Conservation (phyloP, 768 basidiomycete genomes). For the Trametes coccinea region DNA sequence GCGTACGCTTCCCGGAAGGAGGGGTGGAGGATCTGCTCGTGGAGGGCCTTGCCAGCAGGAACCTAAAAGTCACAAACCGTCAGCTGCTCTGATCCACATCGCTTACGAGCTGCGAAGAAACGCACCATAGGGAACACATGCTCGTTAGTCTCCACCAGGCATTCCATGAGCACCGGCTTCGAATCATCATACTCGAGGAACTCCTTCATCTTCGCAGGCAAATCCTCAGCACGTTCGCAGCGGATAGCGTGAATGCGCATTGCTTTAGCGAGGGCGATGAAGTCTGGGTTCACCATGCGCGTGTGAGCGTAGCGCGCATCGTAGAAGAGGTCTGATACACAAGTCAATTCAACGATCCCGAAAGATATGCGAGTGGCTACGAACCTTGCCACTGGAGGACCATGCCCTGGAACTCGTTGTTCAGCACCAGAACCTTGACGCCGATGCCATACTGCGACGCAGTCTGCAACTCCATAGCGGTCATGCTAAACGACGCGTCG, state of each 20-base stretch:
- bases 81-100: background rate
- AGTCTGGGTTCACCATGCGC: slow-evolving; percentile 93
- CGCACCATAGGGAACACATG: slow-evolving; percentile 91
- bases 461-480: slow-evolving; percentile 97
- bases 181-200: slow-evolving; percentile 91
- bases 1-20: slow-evolving; percentile 30
- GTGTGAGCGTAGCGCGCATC: slow-evolving; percentile 97
- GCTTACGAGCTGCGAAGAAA: background rate
- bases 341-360: slow-evolving; percentile 8
- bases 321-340: slow-evolving; percentile 84
- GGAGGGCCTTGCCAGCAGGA: slow-evolving; percentile 90
- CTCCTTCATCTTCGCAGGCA: slow-evolving; percentile 97
- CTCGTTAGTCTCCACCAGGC: slow-evolving; percentile 78
- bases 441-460: slow-evolving; percentile 91
- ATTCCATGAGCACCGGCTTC: slow-evolving; percentile 90
- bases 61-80: slow-evolving; percentile 47
- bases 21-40: slow-evolving; percentile 81
- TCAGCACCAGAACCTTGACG: slow-evolving; percentile 89
- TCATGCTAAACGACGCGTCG: slow-evolving; percentile 99
- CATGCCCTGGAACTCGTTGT: slow-evolving; percentile 99
- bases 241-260: slow-evolving; percentile 94
- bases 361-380: slow-evolving; percentile 21
- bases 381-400: slow-evolving; percentile 98
- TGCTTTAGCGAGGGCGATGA: slow-evolving; percentile 82
- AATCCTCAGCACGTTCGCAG: slow-evolving; percentile 65